Evolutionary conservation across 768 basidiomycete genomes (phyloP), one percentile per base, ranked within the genome.

Genomic region (Jaapia argillacea): DNA sequence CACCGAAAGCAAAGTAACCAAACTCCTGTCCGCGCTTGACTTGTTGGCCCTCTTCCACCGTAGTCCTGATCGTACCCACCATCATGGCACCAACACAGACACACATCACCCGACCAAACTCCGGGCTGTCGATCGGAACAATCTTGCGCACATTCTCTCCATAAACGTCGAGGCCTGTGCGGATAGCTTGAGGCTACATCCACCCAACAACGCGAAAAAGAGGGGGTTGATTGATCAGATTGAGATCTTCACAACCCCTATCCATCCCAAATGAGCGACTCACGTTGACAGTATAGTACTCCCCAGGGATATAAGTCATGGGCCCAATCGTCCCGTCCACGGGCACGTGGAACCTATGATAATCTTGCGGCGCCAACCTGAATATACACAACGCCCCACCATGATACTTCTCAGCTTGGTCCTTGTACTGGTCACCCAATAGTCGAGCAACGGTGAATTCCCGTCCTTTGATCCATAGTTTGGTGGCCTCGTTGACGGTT

Each of bases 261-360:
- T n/a, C n/a, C n/a, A n/a, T n/a, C n/a, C n/a, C n/a, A n/a, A n/a
- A n/a, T n/a, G n/a, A n/a, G 40, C 26, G 12, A 66, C 77, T 40
- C 50, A 86, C 85, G 45, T 92, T 94, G 48, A 96, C 94, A 0
- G 96, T 97, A 62, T 96, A 98, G 62, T 96, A 97, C 55, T 94
- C 90, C 4, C 94, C 94, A 2, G 78, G 51, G 43, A 97, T 85
- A 54, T 85, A 74, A 4, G 76, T 79, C 78, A 92, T 89, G 25
- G 68, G 68, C 14, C 92, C 93, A 23, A 98, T 75, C 27, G 59
- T 75, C 0, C 92, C 91, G 47, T 88, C 86, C 18, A 93, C 85
- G 0, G 89, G 87, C 0, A 77, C 77, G 58, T 89, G 87, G 72
- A 92, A 96, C 1, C 93, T 83, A 61, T 97, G 93, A 54, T 97